Evolutionary conservation across 2,329 filamentous ascomycete species (phyloP), one percentile per base, ranked within the genome.

Genomic region (Neonectria ditissima): DNA sequence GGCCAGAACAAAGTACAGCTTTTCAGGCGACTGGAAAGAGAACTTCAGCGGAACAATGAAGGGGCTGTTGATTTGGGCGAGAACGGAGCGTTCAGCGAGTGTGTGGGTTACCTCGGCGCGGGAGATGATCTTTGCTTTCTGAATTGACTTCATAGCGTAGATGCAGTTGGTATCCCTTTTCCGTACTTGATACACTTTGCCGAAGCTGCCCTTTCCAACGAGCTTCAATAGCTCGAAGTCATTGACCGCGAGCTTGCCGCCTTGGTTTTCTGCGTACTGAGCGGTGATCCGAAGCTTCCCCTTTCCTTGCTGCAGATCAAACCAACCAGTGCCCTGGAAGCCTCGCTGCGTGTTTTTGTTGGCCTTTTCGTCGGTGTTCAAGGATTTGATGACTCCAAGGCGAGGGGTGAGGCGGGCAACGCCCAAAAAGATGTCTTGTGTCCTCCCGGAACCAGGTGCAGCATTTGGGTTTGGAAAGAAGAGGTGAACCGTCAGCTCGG

Each of bases 1-100:
- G 2, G 95, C 94, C 66, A 97, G 81, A 24, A 98, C 94, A 56
- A 98, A 91, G 80, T 98, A 98, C 37, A 98, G 87, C 84, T 97
- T 97, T 81, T 97, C 94, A 1, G 95, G 94, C 8, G 94, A 97
- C 77, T 98, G 95, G 86, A 98, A 98, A 16, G 94, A 97, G 80
- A 98, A 98, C 78, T 98, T 98, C 72, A 98, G 87, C 3, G 95
- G 95, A 9, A 97, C 95, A 75, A 98, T 98, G 82, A 98, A 98
- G 5, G 95, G 95, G 75, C 5, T 34, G 14, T 34, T 34, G 14
- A 98, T 98, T 84, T 98, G 95, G 8, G 95, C 93, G 70, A 98
- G 88, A 50, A 98, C 95, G 3, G 94, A 97, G 76, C 95, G 89
- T 80, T 98, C 95, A 22, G 95, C 95, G 39, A 98, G 86, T 5